These are phyloP conservation scores for Exophiala mesophila DNA, from an alignment of 2,329 filamentous ascomycete genomes.

Conservation along the genomic window DNA sequence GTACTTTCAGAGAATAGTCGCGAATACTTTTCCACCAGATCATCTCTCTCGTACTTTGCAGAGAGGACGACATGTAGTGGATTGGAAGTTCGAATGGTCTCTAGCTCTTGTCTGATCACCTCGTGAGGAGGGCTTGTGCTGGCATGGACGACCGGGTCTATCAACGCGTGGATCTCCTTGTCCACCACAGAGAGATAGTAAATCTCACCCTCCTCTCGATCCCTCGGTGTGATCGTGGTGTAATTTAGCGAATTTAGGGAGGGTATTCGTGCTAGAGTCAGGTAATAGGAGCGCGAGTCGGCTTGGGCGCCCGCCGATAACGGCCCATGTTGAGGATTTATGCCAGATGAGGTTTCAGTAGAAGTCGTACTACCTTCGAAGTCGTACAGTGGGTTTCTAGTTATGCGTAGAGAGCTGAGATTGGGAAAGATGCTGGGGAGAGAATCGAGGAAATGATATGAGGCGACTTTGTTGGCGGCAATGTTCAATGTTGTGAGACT, in stretches of 20 bases:
- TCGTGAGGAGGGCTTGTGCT: slow-evolving; percentile 1
- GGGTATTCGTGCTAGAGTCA: slow-evolving; percentile 30
- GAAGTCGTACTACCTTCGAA: slow-evolving; percentile 31
- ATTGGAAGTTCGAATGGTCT: slow-evolving; percentile 44
- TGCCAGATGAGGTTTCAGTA: slow-evolving; percentile 24
- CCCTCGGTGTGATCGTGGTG: slow-evolving; percentile 61
- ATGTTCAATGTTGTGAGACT: slow-evolving; percentile 64
- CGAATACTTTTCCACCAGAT: slow-evolving; percentile 11
- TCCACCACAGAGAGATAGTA: slow-evolving; percentile 87
- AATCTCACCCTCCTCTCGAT: slow-evolving; percentile 82
- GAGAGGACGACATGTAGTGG: slow-evolving; percentile 71
- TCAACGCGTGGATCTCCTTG: slow-evolving; percentile 60
- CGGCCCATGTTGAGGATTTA: background rate
- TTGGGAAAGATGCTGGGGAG: slow-evolving; percentile 66
- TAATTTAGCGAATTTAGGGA: slow-evolving; percentile 42
- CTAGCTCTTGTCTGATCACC: background rate
- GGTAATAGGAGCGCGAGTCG: slow-evolving; percentile 24
- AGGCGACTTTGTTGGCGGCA: slow-evolving; percentile 64
- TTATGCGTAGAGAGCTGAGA: slow-evolving; percentile 68
- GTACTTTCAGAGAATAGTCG: background rate
- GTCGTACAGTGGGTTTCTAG: slow-evolving; percentile 80
- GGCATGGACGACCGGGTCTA: slow-evolving; percentile 40
- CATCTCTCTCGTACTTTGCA: slow-evolving; percentile 60
- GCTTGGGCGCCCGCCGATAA: slow-evolving; percentile 14
- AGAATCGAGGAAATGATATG: slow-evolving; percentile 69